Evolutionary conservation across 1,284 basidiomycete genomes (phyloP), one percentile per base, ranked within the genome.

Genomic region (Boletus mariae): DNA sequence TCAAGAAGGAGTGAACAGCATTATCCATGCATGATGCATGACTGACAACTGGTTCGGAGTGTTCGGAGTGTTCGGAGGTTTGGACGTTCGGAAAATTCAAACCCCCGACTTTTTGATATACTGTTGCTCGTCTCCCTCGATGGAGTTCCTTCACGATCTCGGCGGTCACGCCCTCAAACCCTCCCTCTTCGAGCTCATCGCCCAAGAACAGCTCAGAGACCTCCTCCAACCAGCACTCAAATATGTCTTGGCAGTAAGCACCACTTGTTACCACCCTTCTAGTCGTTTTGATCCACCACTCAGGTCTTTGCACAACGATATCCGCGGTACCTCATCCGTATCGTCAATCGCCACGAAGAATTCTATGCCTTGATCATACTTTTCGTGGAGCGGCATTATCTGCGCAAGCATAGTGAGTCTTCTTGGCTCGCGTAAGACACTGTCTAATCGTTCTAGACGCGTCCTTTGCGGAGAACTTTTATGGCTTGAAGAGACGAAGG

Each of bases 301-400:
- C 57, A 96, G 93, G 92, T 98, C 46, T 92, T 98, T 61, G 94
- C 97, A 1, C 95, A 98, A 75, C 82, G 88, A 53, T 90, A 98
- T 70, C 97, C 97, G 6, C 83, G 97, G 50, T 95, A 98, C 70
- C 80, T 99, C 34, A 73, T 99, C 35, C 84, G 89, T 15, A 76
- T 99, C 49, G 92, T 98, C 12, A 98, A 99, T 71, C 77, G 84
- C 38, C 96, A 98, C 76, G 97, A 99, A 70, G 96, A 98, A 71
- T 89, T 98, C 65, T 99, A 97, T 66, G 90, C 93, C 0, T 57
- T 84, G 13, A 75, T 97, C 52, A 93, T 99, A 85, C 74, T 94
- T 41, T 79, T 93, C 52, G 84, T 99, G 5, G 97, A 99, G 73
- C 77, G 85, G 26, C 87, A 98, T 73, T 97, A 98, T 70, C 83